Conservation (phyloP, 495 filamentous ascomycete genomes). For the Durotheca rogersii region DNA sequence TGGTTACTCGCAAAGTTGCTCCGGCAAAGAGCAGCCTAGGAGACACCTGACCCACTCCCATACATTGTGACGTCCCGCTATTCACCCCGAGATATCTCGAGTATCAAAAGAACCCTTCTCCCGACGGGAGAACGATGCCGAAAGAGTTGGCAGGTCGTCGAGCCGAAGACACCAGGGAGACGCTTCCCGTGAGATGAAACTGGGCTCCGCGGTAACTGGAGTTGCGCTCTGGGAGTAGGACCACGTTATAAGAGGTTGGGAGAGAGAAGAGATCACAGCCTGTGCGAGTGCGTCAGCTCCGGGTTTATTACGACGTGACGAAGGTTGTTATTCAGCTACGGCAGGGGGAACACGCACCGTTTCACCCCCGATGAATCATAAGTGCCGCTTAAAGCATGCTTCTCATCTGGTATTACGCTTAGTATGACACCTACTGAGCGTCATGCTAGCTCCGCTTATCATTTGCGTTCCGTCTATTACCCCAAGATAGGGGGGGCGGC, state of each 20-base stretch:
- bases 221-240: not conserved
- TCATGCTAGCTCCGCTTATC: conserved; percentile 3
- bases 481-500: conserved; percentile 3
- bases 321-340: not conserved
- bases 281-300: not conserved
- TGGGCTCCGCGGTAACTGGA: not conserved
- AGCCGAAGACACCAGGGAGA: too few relatives aligned
- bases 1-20: conserved; percentile 2
- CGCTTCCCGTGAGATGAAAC: too few relatives aligned
- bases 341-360: not conserved
- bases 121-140: too few relatives aligned
- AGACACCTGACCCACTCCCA: conserved; percentile 10
- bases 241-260: not conserved
- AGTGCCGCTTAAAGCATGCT: not conserved
- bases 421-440: not conserved
- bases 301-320: conserved; percentile 5
- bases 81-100: not conserved
- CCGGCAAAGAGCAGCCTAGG: conserved; percentile 6
- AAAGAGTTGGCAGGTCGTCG: too few relatives aligned
- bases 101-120: too few relatives aligned
- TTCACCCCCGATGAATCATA: not conserved
- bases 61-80: conserved; percentile 12
- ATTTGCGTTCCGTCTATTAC: too few relatives aligned
- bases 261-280: not conserved
- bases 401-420: conserved; percentile 14